Conservation (phyloP, 768 basidiomycete species). For the Leccinum broughii region DNA sequence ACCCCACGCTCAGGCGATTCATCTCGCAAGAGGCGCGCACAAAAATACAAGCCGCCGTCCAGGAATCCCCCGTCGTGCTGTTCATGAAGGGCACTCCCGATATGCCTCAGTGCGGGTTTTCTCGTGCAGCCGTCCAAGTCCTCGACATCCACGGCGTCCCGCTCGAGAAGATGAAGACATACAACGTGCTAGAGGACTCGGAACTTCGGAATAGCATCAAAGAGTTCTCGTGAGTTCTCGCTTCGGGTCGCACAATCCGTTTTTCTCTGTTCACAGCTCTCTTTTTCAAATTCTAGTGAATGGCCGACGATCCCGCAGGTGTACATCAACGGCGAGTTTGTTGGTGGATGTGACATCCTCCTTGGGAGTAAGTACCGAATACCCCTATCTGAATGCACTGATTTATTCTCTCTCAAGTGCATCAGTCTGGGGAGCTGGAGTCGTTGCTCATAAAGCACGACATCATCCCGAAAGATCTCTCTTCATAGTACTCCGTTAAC, state of each 20-base stretch:
- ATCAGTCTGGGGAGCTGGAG: conserved; percentile 93
- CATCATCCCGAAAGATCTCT: conserved; percentile 48
- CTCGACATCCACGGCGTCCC: conserved; percentile 84
- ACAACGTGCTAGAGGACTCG: conserved; percentile 83
- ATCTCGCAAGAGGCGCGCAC: conserved; percentile 63
- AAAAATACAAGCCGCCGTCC: conserved; percentile 72
- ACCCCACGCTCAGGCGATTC: conserved; percentile 39
- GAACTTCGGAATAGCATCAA: conserved; percentile 88
- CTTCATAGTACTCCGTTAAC: background rate
- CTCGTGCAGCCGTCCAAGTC: conserved; percentile 89
- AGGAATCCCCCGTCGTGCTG: conserved; percentile 78
- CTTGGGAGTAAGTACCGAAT: conserved; percentile 67
- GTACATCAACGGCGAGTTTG: conserved; percentile 92
- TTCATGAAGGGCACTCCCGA: conserved; percentile 98
- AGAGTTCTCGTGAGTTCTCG: conserved; percentile 86
- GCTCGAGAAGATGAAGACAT: conserved; percentile 79
- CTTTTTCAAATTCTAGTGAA: conserved; percentile 51
- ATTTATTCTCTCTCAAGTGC: conserved; percentile 57
- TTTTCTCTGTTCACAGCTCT: background rate
- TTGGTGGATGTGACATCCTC: conserved; percentile 96
- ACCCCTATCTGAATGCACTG: background rate
- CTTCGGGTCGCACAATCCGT: background rate
- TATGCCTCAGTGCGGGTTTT: conserved; percentile 92
- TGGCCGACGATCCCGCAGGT: conserved; percentile 99
- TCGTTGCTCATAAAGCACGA: conserved; percentile 70